Conservation (phyloP, 2,329 filamentous ascomycete genomes). For the Orbilia javanica region DNA sequence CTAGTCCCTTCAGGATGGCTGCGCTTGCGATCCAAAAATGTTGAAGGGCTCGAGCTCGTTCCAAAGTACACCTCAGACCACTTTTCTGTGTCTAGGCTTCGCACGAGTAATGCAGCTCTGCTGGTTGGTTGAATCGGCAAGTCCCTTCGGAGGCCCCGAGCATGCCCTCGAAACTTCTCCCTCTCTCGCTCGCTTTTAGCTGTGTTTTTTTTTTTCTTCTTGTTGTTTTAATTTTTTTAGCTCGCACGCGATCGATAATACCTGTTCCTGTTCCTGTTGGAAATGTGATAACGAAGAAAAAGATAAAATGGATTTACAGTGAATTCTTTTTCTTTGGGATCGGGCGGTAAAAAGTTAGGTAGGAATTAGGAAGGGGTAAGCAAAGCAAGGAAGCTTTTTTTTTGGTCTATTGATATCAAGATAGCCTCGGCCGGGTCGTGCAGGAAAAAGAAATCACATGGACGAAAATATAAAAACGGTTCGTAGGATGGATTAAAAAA, state of each 20-base stretch:
- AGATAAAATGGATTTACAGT: constrained; percentile 24
- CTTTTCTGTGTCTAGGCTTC: constrained; percentile 46
- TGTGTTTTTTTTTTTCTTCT: neutral
- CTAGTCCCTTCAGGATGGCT: constrained; percentile 20
- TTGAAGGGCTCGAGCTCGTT: constrained; percentile 46
- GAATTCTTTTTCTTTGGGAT: constrained; percentile 15
- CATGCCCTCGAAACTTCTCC: constrained; percentile 16
- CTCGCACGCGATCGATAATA: constrained; percentile 46
- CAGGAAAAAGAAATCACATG: constrained; percentile 37
- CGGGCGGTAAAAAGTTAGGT: constrained; percentile 21
- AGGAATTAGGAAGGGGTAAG: constrained; percentile 23
- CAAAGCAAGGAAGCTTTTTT: neutral
- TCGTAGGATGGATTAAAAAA: neutral
- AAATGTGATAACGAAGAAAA: neutral
- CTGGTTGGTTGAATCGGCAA: constrained; percentile 51
- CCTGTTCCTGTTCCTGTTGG: constrained; percentile 5
- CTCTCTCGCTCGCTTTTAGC: neutral
- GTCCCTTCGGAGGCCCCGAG: constrained; percentile 38
- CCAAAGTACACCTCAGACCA: constrained; percentile 56
- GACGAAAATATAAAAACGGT: constrained; percentile 28
- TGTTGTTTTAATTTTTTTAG: constrained; percentile 17
- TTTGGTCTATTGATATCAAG: constrained; percentile 1
- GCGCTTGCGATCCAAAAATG: constrained; percentile 30
- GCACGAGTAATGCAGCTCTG: constrained; percentile 41
- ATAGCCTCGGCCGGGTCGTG: constrained; percentile 51